Evolutionary conservation across 106 monocot species (phyloP).

Genomic region (Hemerocallis citrina): DNA sequence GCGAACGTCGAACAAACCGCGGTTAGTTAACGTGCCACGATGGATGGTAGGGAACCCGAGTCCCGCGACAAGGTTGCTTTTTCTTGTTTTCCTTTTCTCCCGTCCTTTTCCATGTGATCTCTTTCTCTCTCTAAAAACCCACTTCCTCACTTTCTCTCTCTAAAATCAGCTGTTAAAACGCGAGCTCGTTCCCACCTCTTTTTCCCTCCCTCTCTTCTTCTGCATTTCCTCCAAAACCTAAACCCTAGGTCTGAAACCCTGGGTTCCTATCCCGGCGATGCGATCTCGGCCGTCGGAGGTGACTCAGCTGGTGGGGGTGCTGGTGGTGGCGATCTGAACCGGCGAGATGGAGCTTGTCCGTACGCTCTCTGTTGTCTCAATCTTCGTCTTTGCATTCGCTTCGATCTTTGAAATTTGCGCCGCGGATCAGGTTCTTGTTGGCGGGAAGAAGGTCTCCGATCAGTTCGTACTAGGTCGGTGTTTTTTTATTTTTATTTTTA

Average conservation of each 20-base stretch:
- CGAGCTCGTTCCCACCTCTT: not conserved
- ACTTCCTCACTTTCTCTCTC: too few relatives aligned
- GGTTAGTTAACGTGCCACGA: too few relatives aligned
- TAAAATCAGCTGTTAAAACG: too few relatives aligned
- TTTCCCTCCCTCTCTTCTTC: not conserved
- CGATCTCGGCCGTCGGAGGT: not conserved
- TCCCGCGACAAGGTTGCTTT: too few relatives aligned
- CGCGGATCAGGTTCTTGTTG: not conserved
- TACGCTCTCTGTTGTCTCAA: not conserved
- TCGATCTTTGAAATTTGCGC: not conserved
- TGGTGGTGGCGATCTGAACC: not conserved
- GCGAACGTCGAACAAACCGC: too few relatives aligned
- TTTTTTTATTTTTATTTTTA: not conserved
- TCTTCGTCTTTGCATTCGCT: not conserved
- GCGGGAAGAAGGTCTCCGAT: not conserved
- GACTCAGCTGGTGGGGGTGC: not conserved
- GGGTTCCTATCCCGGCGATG: conserved; percentile 1
- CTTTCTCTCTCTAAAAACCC: too few relatives aligned
- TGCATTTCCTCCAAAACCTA: not conserved
- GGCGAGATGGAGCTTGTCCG: conserved; percentile 6
- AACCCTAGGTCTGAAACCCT: too few relatives aligned
- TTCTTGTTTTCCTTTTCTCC: too few relatives aligned
- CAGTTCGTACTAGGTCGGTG: conserved; percentile 10
- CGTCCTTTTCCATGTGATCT: too few relatives aligned
- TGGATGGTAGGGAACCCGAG: too few relatives aligned